Percentiles rank a stretch among this genome's conserved stretches.
Evolutionary conservation across 2,329 filamentous ascomycete species (phyloP).

Genomic region (Talaromyces pinophilus): DNA sequence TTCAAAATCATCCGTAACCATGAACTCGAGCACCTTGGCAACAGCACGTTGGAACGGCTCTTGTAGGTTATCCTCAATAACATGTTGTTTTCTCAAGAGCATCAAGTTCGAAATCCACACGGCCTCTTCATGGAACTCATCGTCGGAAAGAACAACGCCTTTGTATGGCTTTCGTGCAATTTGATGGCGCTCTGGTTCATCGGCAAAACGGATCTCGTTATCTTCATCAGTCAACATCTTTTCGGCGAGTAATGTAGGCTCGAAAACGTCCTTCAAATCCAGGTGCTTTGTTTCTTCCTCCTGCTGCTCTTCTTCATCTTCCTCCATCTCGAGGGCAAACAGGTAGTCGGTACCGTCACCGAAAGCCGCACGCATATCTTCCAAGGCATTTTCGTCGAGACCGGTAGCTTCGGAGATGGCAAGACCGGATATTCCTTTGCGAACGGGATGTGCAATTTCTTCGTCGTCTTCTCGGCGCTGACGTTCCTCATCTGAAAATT

Average conservation of each 20-base stretch:
- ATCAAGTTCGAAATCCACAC: conserved; percentile 89
- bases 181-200: conserved; percentile 94
- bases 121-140: conserved; percentile 87
- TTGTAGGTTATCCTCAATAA: conserved; percentile 67
- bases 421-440: conserved; percentile 66
- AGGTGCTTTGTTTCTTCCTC: conserved; percentile 78
- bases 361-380: conserved; percentile 96
- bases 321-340: conserved; percentile 88
- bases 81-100: conserved; percentile 74
- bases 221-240: conserved; percentile 95
- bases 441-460: conserved; percentile 80
- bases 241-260: conserved; percentile 90
- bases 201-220: conserved; percentile 81
- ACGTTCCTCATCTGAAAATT: conserved; percentile 79
- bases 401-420: conserved; percentile 76
- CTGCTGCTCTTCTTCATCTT: conserved; percentile 76
- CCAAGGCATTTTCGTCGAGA: conserved; percentile 86
- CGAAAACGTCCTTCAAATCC: conserved; percentile 96
- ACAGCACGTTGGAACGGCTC: conserved; percentile 85
- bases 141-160: conserved; percentile 73
- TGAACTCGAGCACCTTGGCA: conserved; percentile 89
- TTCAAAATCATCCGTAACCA: conserved; percentile 91
- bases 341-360: conserved; percentile 94
- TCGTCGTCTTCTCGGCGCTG: conserved; percentile 70
- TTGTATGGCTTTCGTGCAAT: conserved; percentile 87